phyloP scores from a whole-genome alignment of 2,329 filamentous ascomycete species.

The Alternaria sp. region DNA sequence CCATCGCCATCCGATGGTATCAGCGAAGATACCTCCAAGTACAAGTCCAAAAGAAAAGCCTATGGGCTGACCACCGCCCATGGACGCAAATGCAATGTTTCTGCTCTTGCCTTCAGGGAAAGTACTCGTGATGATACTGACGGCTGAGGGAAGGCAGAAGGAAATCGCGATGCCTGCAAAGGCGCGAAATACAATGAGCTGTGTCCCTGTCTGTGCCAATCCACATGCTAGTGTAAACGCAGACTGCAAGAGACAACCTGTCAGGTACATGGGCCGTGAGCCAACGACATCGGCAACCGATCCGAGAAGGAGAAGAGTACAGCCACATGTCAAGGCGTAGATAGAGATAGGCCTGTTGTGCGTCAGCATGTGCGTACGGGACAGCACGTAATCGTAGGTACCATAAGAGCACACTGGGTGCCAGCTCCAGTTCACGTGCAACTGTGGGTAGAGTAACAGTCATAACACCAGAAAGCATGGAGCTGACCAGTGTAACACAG shows the following conservation, averaged over 20 bases:
- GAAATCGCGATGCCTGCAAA: constrained; percentile 58
- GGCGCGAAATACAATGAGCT: constrained; percentile 60
- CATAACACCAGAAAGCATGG: constrained; percentile 50
- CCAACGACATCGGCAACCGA: constrained; percentile 47
- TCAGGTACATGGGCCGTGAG: constrained; percentile 56
- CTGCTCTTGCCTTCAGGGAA: constrained; percentile 58
- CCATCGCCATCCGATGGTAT: constrained; percentile 61
- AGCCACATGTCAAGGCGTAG: background rate
- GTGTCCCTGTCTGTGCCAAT: constrained; percentile 32
- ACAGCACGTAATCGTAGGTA: constrained; percentile 9
- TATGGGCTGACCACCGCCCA: constrained; percentile 61
- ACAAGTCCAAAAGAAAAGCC: constrained; percentile 63
- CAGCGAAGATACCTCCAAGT: constrained; percentile 60
- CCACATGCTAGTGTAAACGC: constrained; percentile 59
- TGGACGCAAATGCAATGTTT: constrained; percentile 62
- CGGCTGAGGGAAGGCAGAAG: constrained; percentile 60
- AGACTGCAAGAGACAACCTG: constrained; percentile 56
- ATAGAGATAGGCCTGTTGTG: constrained; percentile 52
- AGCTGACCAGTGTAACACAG: constrained; percentile 39
- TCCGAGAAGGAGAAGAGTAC: background rate
- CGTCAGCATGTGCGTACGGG: constrained; percentile 6
- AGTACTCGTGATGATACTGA: constrained; percentile 59
- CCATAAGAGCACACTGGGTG: constrained; percentile 41
- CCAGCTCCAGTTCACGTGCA: constrained; percentile 43
- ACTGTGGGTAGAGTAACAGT: constrained; percentile 56